Evolutionary conservation across 129 eudicot genomes (phyloP).

Genomic region (Centrapalus pauciflorus): DNA sequence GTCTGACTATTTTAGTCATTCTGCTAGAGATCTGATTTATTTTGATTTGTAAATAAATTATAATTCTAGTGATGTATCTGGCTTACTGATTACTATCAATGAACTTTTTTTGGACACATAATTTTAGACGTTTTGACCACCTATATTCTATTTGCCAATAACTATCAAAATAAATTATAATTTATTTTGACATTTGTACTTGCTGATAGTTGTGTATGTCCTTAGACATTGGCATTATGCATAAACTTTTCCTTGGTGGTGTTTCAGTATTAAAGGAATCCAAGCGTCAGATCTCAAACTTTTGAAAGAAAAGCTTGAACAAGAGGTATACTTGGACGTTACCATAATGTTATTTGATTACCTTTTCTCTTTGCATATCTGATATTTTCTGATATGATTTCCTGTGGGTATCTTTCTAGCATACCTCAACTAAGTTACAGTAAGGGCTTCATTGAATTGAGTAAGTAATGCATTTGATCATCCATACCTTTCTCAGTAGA

Average conservation of each 20-base stretch:
- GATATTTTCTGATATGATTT: slow-evolving; percentile 19
- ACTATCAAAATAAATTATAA: no score
- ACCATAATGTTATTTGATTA: background rate
- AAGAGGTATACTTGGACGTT: slow-evolving; percentile 46
- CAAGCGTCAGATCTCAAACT: slow-evolving; percentile 46
- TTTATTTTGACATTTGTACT: background rate
- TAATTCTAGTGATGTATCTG: background rate
- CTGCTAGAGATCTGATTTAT: background rate
- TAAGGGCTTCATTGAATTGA: slow-evolving; percentile 25
- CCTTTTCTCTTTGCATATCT: background rate
- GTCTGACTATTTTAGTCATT: background rate
- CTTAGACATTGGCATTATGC: background rate
- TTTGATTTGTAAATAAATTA: background rate
- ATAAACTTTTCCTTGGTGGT: background rate
- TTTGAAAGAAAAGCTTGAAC: slow-evolving; percentile 76
- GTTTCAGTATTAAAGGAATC: slow-evolving; percentile 68
- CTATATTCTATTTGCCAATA: no score
- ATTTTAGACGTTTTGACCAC: background rate
- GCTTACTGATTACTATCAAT: background rate
- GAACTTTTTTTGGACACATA: background rate
- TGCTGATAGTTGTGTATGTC: background rate
- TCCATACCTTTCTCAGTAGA: background rate
- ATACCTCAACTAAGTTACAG: slow-evolving; percentile 17
- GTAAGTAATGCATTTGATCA: slow-evolving; percentile 12
- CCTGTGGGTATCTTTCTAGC: slow-evolving; percentile 19